A percentile compares a stretch with the other conserved stretches of the same genome.
These are phyloP conservation scores for Rhipidocladum racemiflorum DNA, from an alignment of 176 grass and related monocot genomes.

Conservation along the genomic window DNA sequence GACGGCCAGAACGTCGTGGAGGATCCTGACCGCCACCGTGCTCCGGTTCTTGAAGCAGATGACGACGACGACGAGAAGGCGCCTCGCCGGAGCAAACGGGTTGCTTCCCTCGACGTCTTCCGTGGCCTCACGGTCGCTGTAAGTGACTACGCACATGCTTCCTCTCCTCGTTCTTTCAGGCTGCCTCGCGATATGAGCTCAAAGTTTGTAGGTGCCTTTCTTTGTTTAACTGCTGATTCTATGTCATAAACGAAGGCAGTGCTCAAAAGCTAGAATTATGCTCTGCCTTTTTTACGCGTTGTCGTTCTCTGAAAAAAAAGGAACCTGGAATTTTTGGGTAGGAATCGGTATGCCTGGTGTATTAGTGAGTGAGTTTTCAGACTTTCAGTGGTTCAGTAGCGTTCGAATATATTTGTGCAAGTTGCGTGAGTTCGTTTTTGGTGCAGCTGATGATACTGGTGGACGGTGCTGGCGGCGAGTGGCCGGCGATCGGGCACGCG, in stretches of 20 bases:
- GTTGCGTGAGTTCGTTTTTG: neutral
- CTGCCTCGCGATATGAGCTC: too few species aligned
- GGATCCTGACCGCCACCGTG: conserved; percentile 15
- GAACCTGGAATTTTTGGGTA: too few species aligned
- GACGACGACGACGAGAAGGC: conserved; percentile 23
- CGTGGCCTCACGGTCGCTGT: conserved; percentile 90
- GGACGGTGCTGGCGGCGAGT: conserved; percentile 83
- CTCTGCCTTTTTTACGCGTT: too few species aligned
- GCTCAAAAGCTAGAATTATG: neutral
- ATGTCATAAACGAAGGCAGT: neutral
- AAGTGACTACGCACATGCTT: neutral
- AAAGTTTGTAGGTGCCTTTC: too few species aligned
- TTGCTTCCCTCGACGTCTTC: conserved; percentile 85
- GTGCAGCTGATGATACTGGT: conserved; percentile 93
- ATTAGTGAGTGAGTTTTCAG: neutral
- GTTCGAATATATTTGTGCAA: neutral
- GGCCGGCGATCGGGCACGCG: conserved; percentile 80
- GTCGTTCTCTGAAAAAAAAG: too few species aligned
- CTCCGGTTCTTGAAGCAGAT: neutral
- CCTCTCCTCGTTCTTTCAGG: neutral
- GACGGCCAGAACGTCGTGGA: conserved; percentile 30
- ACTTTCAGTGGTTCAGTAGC: neutral
- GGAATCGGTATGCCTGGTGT: neutral
- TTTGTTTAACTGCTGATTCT: too few species aligned
- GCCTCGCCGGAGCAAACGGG: conserved; percentile 37